Base-by-base conservation (phyloP, 768 basidiomycete genomes). In the Leccinellum albellum region DNA sequence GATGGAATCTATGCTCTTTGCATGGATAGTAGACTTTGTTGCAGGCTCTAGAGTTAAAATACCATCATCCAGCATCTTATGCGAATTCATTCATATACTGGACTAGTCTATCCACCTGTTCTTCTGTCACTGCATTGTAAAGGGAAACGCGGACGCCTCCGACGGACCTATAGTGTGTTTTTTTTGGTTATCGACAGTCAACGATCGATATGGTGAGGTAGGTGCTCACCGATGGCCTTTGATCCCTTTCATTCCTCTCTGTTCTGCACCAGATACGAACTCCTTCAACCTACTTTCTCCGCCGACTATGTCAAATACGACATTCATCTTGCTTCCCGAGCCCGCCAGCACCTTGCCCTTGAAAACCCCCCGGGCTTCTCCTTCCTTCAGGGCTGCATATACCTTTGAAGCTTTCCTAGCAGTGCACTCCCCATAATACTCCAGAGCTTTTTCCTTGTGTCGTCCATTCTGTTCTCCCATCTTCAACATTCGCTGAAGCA, bases 291-390 rank as follows among this genome's bases (percentile, higher is more conserved):
- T 79, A 1, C 80, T 88, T n/a, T 90, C 86, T 0, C 85, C 88
- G 0, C 86, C 89, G 13, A 84, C 61, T 13, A 95, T 76, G 53
- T 84, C 82, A 73, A 98, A 98, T 1, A 92, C 90, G 15, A 92
- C 79, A 70, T 99, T 99, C 96, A 98, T 98, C 85, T 90, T 89
- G 73, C 95, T 98, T 58, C 88, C 82, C 49, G 86, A 84, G 6
- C 84, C 88, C 56, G 80, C 78, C 66, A 82, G 78, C 20, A 96
- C 94, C 67, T 88, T 90, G 21, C 80, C 70, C 63, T 74, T 80
- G 64, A 91, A 83, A 55, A 91, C 74, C 0, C 92, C 92, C 64
- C 79, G 80, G 56, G 74, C 75, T 69, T 87, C 84, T 4, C 92
- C 92, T 61, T 83, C 82, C 61, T 82, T 80, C 59, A 99, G 64